A percentile compares a stretch with the other conserved stretches of the same genome.
Conservation (phyloP, 345 rosid species). For the Sisymbrium irio region DNA sequence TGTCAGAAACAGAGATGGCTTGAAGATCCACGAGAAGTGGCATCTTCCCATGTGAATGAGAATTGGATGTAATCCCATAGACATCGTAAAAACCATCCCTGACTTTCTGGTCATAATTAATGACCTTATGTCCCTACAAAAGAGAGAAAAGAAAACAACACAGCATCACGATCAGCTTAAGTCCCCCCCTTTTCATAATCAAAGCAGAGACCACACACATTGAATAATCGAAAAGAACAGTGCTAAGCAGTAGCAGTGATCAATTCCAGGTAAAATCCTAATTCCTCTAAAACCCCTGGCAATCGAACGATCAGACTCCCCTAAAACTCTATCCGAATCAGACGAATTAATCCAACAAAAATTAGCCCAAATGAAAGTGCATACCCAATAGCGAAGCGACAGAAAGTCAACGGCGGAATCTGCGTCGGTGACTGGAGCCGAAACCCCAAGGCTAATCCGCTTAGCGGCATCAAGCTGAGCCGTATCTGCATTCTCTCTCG, state of each 20-base stretch:
- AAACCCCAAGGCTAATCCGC: conserved; percentile 83
- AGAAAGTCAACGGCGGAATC: conserved; percentile 62
- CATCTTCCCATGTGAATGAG: conserved; percentile 69
- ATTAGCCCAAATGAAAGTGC: background rate
- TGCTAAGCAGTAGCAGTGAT: background rate
- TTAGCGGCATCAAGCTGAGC: conserved; percentile 97
- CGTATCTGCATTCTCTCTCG: conserved; percentile 65
- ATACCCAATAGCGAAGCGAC: conserved; percentile 87
- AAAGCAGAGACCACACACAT: conserved; percentile 1
- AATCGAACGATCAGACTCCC: background rate
- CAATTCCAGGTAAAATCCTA: conserved; percentile 23
- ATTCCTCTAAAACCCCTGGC: conserved; percentile 8
- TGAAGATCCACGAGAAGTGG: conserved; percentile 85
- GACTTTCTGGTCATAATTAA: conserved; percentile 79
- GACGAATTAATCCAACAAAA: background rate
- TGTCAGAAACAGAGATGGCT: conserved; percentile 57
- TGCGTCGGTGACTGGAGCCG: conserved; percentile 45
- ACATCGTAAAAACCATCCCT: conserved; percentile 91
- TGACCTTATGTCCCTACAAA: conserved; percentile 73
- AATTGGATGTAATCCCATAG: conserved; percentile 60
- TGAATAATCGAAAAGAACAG: background rate
- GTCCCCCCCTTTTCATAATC: conserved; percentile 8
- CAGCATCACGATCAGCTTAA: conserved; percentile 17
- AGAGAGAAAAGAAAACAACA: background rate
- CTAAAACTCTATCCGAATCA: background rate